Percentiles rank a stretch among this genome's conserved stretches.
Conservation (phyloP, 1,139 yeast species). For the Nakaseomyces kungkrabaensis region DNA sequence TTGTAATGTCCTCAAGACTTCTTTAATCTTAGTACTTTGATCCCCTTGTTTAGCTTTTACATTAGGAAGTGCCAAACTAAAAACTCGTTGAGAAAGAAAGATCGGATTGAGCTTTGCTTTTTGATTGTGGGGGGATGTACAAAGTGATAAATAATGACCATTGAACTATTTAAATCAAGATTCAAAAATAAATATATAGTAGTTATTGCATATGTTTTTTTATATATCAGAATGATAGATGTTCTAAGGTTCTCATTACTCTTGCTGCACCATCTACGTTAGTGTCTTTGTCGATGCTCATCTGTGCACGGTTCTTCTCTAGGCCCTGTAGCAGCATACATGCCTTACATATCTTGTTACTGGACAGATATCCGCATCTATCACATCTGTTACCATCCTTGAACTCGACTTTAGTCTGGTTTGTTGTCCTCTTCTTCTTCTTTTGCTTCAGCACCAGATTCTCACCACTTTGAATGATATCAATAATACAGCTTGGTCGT, state of each 20-base stretch:
- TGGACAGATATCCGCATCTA: slow-evolving; percentile 84
- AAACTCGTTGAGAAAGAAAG: no score
- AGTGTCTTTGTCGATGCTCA: slow-evolving; percentile 42
- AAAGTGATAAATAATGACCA: not conserved
- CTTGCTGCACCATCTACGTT: slow-evolving; percentile 59
- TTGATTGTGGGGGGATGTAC: not conserved
- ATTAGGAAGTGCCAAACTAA: no score
- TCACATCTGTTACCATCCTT: slow-evolving; percentile 70
- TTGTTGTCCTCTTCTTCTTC: slow-evolving; percentile 25
- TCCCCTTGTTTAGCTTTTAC: no score
- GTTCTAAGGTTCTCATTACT: slow-evolving; percentile 54
- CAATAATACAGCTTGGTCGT: slow-evolving; percentile 88
- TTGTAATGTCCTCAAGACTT: no score
- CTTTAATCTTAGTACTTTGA: no score
- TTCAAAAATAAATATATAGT: not conserved
- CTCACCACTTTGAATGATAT: slow-evolving; percentile 91
- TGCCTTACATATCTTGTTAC: slow-evolving; percentile 85
- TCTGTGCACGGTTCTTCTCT: slow-evolving; percentile 61
- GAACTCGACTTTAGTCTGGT: slow-evolving; percentile 33
- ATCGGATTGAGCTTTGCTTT: no score
- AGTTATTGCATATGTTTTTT: not conserved
- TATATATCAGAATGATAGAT: slow-evolving; percentile 41
- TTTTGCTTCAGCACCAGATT: slow-evolving; percentile 59
- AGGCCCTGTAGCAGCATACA: slow-evolving; percentile 81
- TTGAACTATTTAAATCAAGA: not conserved